phyloP scores from a whole-genome alignment of 202 grass and related monocot genomes.

The Cymbopogon flexuosus region DNA sequence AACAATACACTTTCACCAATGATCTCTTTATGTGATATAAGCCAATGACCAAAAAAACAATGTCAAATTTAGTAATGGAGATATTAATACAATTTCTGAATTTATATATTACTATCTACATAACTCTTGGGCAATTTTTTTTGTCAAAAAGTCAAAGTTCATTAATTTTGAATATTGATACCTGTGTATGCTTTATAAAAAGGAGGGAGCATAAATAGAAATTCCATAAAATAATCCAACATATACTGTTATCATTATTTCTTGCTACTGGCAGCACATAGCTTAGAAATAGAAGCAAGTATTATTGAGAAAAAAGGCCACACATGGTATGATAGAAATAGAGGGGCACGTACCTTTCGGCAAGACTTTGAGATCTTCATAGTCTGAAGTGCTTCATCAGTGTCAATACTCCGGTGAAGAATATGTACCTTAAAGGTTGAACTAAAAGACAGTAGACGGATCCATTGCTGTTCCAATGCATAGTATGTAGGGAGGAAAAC shows the following conservation, averaged over 20 bases:
- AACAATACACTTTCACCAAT: not conserved
- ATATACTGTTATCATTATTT: not conserved
- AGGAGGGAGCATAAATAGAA: not conserved
- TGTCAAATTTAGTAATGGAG: not conserved
- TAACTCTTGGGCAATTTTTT: not conserved
- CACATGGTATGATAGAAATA: not conserved
- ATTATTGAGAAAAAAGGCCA: conserved; percentile 2
- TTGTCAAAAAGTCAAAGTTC: not conserved
- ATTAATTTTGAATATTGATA: not conserved
- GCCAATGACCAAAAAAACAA: not conserved
- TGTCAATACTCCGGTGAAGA: conserved; percentile 88
- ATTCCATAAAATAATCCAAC: not conserved
- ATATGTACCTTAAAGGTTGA: conserved; percentile 73
- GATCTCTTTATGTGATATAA: not conserved
- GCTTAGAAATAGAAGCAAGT: not conserved
- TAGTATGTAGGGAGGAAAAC: conserved; percentile 92
- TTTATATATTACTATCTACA: not conserved
- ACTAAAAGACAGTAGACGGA: conserved; percentile 38
- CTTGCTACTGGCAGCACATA: not conserved
- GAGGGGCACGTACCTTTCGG: conserved; percentile 52
- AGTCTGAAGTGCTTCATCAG: conserved; percentile 74
- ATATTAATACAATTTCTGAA: not conserved
- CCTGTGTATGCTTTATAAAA: not conserved
- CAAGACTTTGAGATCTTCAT: conserved; percentile 61
- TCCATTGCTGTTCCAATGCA: conserved; percentile 88